Conservation (phyloP, 768 basidiomycete species). For the Harrya chromipes region DNA sequence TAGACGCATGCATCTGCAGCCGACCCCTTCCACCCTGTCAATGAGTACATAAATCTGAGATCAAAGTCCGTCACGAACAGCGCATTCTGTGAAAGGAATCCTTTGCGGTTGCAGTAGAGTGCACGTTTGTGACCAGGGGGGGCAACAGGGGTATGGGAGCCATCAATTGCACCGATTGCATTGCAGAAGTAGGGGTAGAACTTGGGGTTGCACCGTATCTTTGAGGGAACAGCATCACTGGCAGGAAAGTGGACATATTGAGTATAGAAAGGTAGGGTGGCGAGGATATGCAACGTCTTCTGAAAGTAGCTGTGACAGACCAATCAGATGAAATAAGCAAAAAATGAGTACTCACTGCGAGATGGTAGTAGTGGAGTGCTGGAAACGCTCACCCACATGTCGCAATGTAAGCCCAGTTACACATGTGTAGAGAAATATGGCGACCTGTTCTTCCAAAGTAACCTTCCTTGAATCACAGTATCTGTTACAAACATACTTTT, state of each 20-base stretch:
- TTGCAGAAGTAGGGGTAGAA: conserved; percentile 32
- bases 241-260: conserved; percentile 20
- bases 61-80: conserved; percentile 35
- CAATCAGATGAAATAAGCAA: not conserved
- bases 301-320: not conserved
- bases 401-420: not conserved
- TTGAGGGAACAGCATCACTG: not conserved
- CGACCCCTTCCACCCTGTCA: conserved; percentile 41
- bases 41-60: conserved; percentile 36
- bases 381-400: not conserved
- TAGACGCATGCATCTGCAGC: conserved; percentile 34
- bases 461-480: not conserved
- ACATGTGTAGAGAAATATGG: not conserved
- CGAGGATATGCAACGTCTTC: not conserved
- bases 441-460: not conserved
- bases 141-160: not conserved
- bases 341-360: not conserved
- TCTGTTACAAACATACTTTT: no score
- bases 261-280: not conserved
- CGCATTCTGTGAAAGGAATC: conserved; percentile 34
- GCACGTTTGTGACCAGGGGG: not conserved
- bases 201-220: conserved; percentile 27
- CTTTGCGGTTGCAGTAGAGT: conserved; percentile 19
- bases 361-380: not conserved
- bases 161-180: conserved; percentile 31